These are phyloP conservation scores for Fonsecaea pugnacius DNA, from an alignment of 2,329 filamentous ascomycete species.

Conservation along the genomic window DNA sequence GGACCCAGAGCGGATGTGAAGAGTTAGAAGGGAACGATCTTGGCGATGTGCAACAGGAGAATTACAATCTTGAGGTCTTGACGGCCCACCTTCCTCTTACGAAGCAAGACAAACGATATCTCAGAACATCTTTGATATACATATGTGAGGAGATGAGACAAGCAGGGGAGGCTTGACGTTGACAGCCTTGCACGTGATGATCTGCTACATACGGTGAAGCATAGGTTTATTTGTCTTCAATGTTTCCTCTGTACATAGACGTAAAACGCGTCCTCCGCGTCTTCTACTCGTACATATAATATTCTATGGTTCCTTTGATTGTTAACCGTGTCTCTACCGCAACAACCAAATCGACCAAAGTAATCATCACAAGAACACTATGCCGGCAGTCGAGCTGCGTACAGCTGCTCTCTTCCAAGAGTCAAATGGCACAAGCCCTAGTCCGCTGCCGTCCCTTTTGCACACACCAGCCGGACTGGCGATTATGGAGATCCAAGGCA, in stretches of 20 bases:
- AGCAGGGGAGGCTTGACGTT: not conserved
- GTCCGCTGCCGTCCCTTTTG: slow-evolving; percentile 77
- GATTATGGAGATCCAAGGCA: slow-evolving; percentile 89
- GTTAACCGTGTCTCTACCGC: not conserved
- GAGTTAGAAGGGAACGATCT: not conserved
- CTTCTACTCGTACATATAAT: too few relatives aligned
- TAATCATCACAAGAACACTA: slow-evolving; percentile 26
- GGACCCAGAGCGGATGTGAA: not conserved
- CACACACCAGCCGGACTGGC: slow-evolving; percentile 89
- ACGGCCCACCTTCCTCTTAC: too few relatives aligned
- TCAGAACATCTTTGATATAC: too few relatives aligned
- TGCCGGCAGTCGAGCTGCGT: slow-evolving; percentile 51
- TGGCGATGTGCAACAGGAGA: not conserved
- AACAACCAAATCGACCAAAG: not conserved
- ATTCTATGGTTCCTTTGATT: not conserved
- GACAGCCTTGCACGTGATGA: not conserved
- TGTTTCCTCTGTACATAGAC: too few relatives aligned
- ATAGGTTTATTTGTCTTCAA: not conserved
- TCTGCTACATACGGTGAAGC: not conserved
- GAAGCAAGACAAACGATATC: too few relatives aligned
- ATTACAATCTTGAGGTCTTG: not conserved
- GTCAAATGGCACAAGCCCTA: slow-evolving; percentile 38
- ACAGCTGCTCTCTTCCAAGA: slow-evolving; percentile 33
- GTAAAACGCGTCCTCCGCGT: slow-evolving; percentile 12
- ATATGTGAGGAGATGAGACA: too few relatives aligned